Conservation (phyloP, 73 alveolate species). For the Stentor coeruleus region DNA sequence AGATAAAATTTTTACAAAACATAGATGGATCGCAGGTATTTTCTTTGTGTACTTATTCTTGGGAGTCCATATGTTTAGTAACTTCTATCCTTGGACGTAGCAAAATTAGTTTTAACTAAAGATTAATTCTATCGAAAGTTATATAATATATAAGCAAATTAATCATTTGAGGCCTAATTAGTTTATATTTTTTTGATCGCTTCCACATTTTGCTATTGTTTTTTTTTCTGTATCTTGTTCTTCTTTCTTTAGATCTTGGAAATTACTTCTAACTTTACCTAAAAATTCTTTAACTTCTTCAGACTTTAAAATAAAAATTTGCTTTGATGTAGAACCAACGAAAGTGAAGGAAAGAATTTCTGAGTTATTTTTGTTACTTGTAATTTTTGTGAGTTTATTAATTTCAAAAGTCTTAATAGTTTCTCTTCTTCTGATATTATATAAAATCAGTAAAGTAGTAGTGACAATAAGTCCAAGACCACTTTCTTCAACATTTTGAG, state of each 20-base stretch:
- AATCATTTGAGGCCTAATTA: too few relatives aligned
- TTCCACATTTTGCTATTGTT: too few relatives aligned
- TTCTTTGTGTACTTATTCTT: not conserved
- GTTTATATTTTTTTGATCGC: too few relatives aligned
- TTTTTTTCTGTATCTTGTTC: too few relatives aligned
- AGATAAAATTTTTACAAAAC: not conserved
- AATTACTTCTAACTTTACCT: not conserved
- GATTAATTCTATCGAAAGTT: too few relatives aligned
- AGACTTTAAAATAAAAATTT: too few relatives aligned
- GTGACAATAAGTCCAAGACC: not conserved
- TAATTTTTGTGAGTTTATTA: not conserved
- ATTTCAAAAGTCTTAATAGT: too few relatives aligned
- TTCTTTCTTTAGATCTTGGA: too few relatives aligned
- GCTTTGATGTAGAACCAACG: too few relatives aligned
- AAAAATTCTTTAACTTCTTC: not conserved
- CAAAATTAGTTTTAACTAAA: not conserved
- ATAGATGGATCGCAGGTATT: not conserved
- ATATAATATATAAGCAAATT: too few relatives aligned
- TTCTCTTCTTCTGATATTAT: not conserved
- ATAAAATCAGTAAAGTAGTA: too few relatives aligned
- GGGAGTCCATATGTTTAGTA: not conserved
- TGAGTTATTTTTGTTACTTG: not conserved
- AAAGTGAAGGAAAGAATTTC: not conserved
- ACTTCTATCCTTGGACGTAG: slow-evolving; percentile 28
- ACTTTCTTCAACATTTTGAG: not conserved